These are phyloP conservation scores for Euphorbia corollata DNA, from an alignment of 441 rosid genomes.

Conservation along the genomic window DNA sequence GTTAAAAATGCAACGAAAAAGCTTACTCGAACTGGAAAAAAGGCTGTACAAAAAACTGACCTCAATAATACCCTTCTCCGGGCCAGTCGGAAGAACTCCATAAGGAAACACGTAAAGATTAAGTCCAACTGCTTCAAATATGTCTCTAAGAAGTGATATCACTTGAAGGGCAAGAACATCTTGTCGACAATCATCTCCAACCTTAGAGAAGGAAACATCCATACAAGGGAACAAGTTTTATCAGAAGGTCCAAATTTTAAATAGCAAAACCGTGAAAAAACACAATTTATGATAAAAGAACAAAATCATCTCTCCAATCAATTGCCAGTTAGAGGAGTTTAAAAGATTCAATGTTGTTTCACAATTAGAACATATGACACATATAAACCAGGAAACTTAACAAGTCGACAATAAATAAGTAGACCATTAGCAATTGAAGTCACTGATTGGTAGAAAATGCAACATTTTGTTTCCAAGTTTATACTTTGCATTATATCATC, in stretches of 20 bases:
- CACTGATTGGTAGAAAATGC: neutral
- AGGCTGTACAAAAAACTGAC: slow-evolving; percentile 32
- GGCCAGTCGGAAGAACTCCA: slow-evolving; percentile 98
- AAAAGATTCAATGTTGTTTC: neutral
- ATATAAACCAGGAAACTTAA: neutral
- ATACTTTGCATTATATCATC: neutral
- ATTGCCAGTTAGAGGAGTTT: neutral
- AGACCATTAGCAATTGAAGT: neutral
- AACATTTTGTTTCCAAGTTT: neutral
- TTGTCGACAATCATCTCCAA: slow-evolving; percentile 99
- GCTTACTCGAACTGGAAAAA: slow-evolving; percentile 1
- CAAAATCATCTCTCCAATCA: neutral
- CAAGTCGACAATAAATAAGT: neutral
- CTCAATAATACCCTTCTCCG: slow-evolving; percentile 92
- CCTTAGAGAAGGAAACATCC: slow-evolving; percentile 38
- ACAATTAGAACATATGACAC: neutral
- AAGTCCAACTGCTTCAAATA: slow-evolving; percentile 80
- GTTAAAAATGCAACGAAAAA: neutral
- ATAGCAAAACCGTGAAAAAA: neutral
- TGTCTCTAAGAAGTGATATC: slow-evolving; percentile 82
- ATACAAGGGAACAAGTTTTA: slow-evolving; percentile 3
- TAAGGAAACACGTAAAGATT: slow-evolving; percentile 89
- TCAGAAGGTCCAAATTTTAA: neutral
- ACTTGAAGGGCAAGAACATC: slow-evolving; percentile 99
- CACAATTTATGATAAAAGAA: no score